phyloP scores from a whole-genome alignment of 257 asterid species.

The Nicotiana obtusifolia region DNA sequence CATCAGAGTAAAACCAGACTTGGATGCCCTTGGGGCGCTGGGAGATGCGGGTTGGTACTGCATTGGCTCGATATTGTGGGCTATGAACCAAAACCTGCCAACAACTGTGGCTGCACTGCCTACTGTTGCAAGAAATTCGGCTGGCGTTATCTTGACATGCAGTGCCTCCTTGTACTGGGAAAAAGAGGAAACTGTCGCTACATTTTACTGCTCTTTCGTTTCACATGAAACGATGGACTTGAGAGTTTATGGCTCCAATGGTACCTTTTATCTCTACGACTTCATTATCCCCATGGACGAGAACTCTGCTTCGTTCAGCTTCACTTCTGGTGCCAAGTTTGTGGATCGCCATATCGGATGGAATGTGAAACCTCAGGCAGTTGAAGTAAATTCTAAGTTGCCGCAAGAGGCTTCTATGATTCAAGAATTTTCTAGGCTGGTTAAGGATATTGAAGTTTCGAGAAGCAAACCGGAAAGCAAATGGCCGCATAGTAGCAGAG shows the following conservation, averaged over 20 bases:
- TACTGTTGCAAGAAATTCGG: conserved; percentile 32
- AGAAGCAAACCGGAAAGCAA: conserved; percentile 37
- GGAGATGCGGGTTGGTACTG: conserved; percentile 90
- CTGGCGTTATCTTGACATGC: conserved; percentile 63
- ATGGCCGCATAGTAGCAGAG: conserved; percentile 58
- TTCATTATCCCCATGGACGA: conserved; percentile 50
- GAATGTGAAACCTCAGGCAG: conserved; percentile 52
- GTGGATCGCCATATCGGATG: conserved; percentile 62
- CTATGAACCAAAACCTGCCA: conserved; percentile 58
- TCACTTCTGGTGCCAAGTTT: conserved; percentile 53
- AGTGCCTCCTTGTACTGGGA: conserved; percentile 61
- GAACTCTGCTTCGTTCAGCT: conserved; percentile 39
- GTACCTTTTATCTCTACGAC: conserved; percentile 47
- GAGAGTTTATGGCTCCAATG: conserved; percentile 42
- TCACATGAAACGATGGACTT: conserved; percentile 60
- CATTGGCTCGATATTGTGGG: conserved; percentile 67
- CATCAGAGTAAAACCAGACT: conserved; percentile 60
- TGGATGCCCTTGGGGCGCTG: conserved; percentile 69
- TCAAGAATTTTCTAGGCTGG: conserved; percentile 52
- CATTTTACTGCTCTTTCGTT: conserved; percentile 60
- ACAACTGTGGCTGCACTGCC: conserved; percentile 61
- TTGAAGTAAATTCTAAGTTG: conserved; percentile 33
- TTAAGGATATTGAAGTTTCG: conserved; percentile 29
- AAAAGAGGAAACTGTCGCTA: conserved; percentile 44
- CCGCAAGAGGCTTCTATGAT: conserved; percentile 73